Conservation (phyloP, 805 yeast species). For the Saturnispora ahearnii region DNA sequence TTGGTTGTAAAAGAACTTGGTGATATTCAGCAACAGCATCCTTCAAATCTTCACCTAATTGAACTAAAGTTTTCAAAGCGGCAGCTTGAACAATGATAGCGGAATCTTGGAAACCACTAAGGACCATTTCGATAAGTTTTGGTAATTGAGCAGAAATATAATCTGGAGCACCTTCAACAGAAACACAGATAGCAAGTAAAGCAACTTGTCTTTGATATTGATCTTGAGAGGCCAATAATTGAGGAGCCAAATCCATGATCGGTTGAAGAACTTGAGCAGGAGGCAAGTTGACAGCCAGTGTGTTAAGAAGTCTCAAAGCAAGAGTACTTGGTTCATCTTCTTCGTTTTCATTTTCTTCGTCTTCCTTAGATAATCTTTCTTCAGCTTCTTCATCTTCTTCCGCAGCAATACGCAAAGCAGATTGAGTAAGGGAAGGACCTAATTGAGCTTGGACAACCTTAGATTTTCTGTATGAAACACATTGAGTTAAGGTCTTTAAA, state of each 20-base stretch:
- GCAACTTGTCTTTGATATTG: constrained; percentile 82
- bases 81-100: constrained; percentile 73
- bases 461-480: constrained; percentile 70
- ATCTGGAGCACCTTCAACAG: constrained; percentile 93
- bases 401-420: constrained; percentile 68
- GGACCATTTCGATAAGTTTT: constrained; percentile 62
- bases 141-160: constrained; percentile 67
- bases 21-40: constrained; percentile 80
- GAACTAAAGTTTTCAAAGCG: constrained; percentile 73
- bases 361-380: constrained; percentile 66
- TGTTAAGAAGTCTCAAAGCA: constrained; percentile 72
- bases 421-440: constrained; percentile 69
- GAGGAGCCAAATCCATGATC: constrained; percentile 53
- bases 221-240: constrained; percentile 53
- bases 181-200: constrained; percentile 68
- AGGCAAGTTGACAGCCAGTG: constrained; percentile 76
- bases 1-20: constrained; percentile 71
- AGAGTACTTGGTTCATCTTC: constrained; percentile 72
- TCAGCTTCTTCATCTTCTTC: constrained; percentile 75
- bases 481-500: constrained; percentile 72
- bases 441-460: constrained; percentile 72
- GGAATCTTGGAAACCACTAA: constrained; percentile 68
- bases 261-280: constrained; percentile 87
- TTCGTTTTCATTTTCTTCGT: constrained; percentile 89
- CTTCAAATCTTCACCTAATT: constrained; percentile 75